Conservation (phyloP, 257 asterid genomes). For the Lantana camara region DNA sequence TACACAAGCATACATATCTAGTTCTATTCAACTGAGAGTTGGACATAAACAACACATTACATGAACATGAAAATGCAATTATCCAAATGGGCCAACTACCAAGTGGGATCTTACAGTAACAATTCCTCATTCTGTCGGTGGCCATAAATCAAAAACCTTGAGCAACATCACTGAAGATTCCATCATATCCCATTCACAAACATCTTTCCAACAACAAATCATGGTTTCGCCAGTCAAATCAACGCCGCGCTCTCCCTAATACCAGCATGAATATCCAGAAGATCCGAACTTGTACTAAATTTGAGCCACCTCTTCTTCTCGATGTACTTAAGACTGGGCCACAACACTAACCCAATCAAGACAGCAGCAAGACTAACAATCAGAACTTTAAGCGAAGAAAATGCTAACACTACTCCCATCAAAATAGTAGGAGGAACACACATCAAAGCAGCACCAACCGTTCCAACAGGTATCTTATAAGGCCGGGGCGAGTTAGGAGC, state of each 20-base stretch:
- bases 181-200: too few relatives aligned
- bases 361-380: conserved; percentile 52
- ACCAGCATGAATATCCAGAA: conserved; percentile 47
- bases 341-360: conserved; percentile 50
- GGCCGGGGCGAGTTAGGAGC: conserved; percentile 55
- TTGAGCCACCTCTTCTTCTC: conserved; percentile 63
- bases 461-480: conserved; percentile 67
- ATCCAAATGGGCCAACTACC: too few relatives aligned
- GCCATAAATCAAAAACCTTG: too few relatives aligned
- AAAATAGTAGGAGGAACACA: conserved; percentile 59
- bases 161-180: too few relatives aligned
- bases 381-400: conserved; percentile 48
- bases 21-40: too few relatives aligned
- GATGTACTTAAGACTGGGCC: conserved; percentile 46
- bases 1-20: too few relatives aligned
- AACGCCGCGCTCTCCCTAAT: conserved; percentile 13
- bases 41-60: too few relatives aligned
- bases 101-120: neutral
- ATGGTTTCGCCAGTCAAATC: too few relatives aligned
- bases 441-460: conserved; percentile 48
- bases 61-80: too few relatives aligned
- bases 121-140: too few relatives aligned
- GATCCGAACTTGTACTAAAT: conserved; percentile 49
- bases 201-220: too few relatives aligned
- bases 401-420: conserved; percentile 48